These are phyloP conservation scores for Boletus sp. DNA, from an alignment of 1,284 basidiomycete genomes.

Conservation along the genomic window DNA sequence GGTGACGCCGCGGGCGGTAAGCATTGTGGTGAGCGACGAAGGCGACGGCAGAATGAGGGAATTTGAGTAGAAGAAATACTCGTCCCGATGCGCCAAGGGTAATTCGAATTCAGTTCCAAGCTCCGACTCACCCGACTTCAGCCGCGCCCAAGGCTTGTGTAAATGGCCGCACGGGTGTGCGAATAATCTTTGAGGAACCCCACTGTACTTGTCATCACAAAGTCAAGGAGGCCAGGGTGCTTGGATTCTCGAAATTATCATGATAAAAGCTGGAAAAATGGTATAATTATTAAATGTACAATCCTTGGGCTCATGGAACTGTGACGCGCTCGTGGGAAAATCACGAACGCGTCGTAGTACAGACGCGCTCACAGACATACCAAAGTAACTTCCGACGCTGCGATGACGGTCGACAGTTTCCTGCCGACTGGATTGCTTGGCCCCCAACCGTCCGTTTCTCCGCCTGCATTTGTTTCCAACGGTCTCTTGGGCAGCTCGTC, in stretches of 20 bases:
- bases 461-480: conserved; percentile 27
- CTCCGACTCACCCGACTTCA: conserved; percentile 32
- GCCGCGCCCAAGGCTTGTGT: conserved; percentile 30
- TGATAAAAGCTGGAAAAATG: too few relatives aligned
- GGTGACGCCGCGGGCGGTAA: conserved; percentile 77
- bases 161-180: conserved; percentile 7
- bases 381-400: not conserved
- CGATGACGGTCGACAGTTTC: conserved; percentile 19
- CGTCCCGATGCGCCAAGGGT: conserved; percentile 16
- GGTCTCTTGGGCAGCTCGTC: conserved; percentile 29
- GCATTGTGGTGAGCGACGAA: conserved; percentile 56
- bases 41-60: conserved; percentile 19
- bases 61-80: conserved; percentile 33
- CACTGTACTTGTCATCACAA: too few relatives aligned
- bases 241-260: too few relatives aligned
- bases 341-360: conserved; percentile 11
- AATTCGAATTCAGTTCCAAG: conserved; percentile 28
- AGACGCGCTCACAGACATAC: conserved; percentile 1
- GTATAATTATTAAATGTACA: too few relatives aligned
- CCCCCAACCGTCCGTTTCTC: not conserved
- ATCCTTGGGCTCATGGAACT: too few relatives aligned
- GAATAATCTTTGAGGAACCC: too few relatives aligned
- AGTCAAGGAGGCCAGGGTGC: too few relatives aligned
- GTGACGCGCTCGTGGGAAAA: conserved; percentile 21
- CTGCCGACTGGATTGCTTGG: conserved; percentile 27